Base-by-base conservation (phyloP, 1,284 basidiomycete genomes). In the Naganishia liquefaciens region DNA sequence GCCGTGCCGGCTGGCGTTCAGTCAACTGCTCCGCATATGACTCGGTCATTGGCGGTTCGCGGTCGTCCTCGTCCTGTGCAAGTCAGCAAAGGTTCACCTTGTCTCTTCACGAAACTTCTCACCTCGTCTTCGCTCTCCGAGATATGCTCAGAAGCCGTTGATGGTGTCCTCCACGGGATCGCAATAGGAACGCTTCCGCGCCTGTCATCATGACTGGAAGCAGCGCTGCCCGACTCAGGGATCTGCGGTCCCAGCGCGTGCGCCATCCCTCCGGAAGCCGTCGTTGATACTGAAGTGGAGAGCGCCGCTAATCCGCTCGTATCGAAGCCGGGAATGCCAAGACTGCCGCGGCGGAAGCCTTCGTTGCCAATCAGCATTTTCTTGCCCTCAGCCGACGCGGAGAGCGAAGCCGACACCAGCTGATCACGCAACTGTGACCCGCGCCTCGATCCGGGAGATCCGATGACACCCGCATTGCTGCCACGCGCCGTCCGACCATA, bases 151-250 rank as follows among this genome's bases (percentile, higher is more conserved):
- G 68, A 68, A 23, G 65, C 61, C 13, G 50, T 53, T 54, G 49
- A 50, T 40, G 54, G 58, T 33, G 50, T 51, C 10, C 50, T 52
- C 19, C 47, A 49, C 28, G 75, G 76, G 4, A 77, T 77, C 21
- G 73, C 71, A 6, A 77, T 70, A 0, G 76, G 76, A 33, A 76
- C 51, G 67, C 75, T 76, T 2, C 73, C 74, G 47, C 75, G 54
- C 27, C 75, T 64, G 4, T 58, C 62, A 44, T 60, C 63, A 39
- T 54, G 50, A 21, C 62, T 60, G 10, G 50, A 55, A 42, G 63
- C 23, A 7, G 39, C 49, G n/a, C 54, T 33, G 7, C 39, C 9
- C 2, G 37, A n/a, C 33, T 40, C 66, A 42, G 17, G 27, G 11
- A 63, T 63, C 25, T 60, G 50, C 10, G 68, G 61, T 25, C 60